Evolutionary conservation across 768 basidiomycete genomes (phyloP).

Genomic region (Termitomyces sp.): DNA sequence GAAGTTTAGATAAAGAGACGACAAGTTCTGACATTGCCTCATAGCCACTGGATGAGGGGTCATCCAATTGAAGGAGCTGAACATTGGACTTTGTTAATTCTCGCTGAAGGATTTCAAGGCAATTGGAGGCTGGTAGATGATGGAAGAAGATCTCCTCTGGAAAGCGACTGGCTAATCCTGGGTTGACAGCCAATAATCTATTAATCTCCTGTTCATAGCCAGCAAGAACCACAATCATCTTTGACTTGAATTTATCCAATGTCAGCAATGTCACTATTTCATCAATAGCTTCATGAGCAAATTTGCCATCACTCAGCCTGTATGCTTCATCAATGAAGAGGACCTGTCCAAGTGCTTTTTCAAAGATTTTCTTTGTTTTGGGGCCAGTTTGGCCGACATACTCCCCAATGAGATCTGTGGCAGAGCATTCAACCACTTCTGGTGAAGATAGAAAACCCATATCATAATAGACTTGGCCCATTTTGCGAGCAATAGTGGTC

Average conservation of each 20-base stretch:
- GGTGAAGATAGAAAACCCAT: conserved; percentile 46
- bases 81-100: neutral
- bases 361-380: neutral
- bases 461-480: conserved; percentile 59
- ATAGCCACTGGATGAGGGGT: neutral
- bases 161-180: conserved; percentile 65
- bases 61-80: neutral
- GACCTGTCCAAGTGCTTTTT: neutral
- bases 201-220: conserved; percentile 72
- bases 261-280: conserved; percentile 64
- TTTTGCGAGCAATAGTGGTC: conserved; percentile 56
- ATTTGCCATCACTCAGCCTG: conserved; percentile 17
- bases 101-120: neutral
- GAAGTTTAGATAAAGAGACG: neutral
- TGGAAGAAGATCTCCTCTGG: conserved; percentile 52
- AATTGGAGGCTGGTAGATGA: conserved; percentile 38
- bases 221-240: conserved; percentile 63
- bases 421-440: conserved; percentile 66
- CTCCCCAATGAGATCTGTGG: conserved; percentile 62
- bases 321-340: neutral
- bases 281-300: conserved; percentile 69
- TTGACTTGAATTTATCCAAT: conserved; percentile 47
- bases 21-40: neutral
- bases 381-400: conserved; percentile 16
- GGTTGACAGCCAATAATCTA: conserved; percentile 49